Conservation (phyloP, 2,329 filamentous ascomycete species). For the Xylaria multiplex region DNA sequence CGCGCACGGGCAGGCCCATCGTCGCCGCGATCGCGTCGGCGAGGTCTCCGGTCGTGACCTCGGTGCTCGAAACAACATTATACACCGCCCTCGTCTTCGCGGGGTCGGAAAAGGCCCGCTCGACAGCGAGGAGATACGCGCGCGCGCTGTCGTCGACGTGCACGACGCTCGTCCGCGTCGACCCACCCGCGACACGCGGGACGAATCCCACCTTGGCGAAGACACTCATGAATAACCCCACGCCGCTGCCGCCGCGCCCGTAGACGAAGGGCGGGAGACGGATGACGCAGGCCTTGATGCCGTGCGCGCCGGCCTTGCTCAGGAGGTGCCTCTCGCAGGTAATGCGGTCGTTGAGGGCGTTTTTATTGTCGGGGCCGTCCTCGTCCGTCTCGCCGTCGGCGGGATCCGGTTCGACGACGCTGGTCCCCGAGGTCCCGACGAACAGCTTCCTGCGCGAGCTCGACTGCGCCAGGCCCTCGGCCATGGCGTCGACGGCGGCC, state of each 20-base stretch:
- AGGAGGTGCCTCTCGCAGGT: slow-evolving; percentile 49
- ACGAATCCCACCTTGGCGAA: slow-evolving; percentile 47
- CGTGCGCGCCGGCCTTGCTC: slow-evolving; percentile 42
- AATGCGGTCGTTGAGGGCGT: slow-evolving; percentile 44
- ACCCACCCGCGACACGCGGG: slow-evolving; percentile 40
- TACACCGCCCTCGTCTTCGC: slow-evolving; percentile 50
- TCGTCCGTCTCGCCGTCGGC: slow-evolving; percentile 48
- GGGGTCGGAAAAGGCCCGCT: slow-evolving; percentile 41
- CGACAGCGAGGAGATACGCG: slow-evolving; percentile 52
- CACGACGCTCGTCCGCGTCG: slow-evolving; percentile 17
- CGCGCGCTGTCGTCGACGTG: slow-evolving; percentile 57
- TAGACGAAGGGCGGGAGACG: slow-evolving; percentile 58
- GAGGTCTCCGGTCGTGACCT: slow-evolving; percentile 47
- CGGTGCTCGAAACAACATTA: slow-evolving; percentile 49
- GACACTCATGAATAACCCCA: slow-evolving; percentile 49
- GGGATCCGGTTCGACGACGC: slow-evolving; percentile 42
- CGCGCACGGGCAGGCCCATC: slow-evolving; percentile 22
- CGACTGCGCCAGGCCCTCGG: slow-evolving; percentile 43
- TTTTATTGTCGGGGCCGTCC: slow-evolving; percentile 33
- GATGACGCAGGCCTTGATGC: slow-evolving; percentile 51
- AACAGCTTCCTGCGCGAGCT: slow-evolving; percentile 47
- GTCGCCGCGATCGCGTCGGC: slow-evolving; percentile 29
- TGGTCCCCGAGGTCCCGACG: slow-evolving; percentile 50
- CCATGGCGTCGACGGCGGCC: slow-evolving; percentile 53
- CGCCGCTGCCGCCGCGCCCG: slow-evolving; percentile 53